Evolutionary conservation across 805 yeast species (phyloP).

Genomic region (Saccharomycopsis fodiens): DNA sequence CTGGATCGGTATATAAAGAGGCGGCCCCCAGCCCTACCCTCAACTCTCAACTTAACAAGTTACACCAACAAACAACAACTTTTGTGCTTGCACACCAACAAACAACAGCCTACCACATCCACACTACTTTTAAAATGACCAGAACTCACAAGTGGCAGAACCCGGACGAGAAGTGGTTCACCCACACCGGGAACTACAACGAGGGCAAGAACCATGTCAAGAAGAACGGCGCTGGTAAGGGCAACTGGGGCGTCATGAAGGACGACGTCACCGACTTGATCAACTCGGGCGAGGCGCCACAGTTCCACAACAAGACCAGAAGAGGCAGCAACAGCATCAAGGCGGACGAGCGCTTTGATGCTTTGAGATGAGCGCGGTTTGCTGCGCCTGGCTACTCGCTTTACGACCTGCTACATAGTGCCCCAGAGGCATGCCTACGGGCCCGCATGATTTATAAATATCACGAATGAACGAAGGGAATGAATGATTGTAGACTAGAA

Average conservation of each 20-base stretch:
- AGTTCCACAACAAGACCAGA: slow-evolving; percentile 38
- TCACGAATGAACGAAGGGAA: no score
- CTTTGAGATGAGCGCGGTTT: slow-evolving; percentile 10
- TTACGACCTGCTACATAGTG: no score
- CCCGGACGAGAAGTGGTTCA: slow-evolving; percentile 63
- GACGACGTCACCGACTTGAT: slow-evolving; percentile 65
- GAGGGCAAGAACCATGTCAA: slow-evolving; percentile 70
- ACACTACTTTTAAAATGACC: no score
- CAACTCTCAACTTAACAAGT: no score
- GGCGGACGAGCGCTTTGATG: slow-evolving; percentile 34
- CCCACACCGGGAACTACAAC: slow-evolving; percentile 64
- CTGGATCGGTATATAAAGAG: no score
- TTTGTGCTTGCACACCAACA: no score
- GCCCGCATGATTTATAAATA: no score
- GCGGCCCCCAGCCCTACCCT: no score
- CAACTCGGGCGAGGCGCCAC: slow-evolving; percentile 48
- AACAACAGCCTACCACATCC: no score
- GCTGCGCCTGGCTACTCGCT: background rate
- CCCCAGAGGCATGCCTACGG: no score
- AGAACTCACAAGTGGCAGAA: slow-evolving; percentile 73
- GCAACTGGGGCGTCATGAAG: slow-evolving; percentile 81
- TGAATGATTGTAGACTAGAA: no score
- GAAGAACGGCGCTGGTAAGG: slow-evolving; percentile 80
- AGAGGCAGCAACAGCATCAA: slow-evolving; percentile 42
- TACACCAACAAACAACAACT: no score